Base-by-base conservation (phyloP, 768 basidiomycete species). In the Mycena floridula region DNA sequence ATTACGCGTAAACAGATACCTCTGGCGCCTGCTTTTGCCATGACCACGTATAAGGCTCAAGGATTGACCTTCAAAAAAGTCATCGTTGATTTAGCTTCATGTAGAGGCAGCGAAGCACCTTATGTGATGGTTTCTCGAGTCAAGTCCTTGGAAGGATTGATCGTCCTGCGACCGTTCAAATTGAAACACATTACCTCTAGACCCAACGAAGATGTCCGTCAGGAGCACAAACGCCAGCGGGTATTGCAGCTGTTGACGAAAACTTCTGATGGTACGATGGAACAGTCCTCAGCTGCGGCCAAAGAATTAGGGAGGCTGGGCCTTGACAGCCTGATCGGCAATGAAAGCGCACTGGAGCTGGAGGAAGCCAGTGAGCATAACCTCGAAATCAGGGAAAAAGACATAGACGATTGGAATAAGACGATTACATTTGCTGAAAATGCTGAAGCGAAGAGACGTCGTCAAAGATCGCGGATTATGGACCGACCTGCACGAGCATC, bases 41-140 rank as follows among this genome's bases (percentile, higher is more conserved):
- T 70, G 46, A 72, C 69, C 2, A 63, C 62, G 0, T 64, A 72
- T 40, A 65, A 66, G 46, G 52, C 67, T 0, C 69, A 73, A 55
- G 69, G 70, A 0, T 59, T 64, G 41, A 65, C 66, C 0, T 25
- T 69, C 25, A 8, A 40, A 0, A 48, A 48, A 5, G 62, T 54
- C 0, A 56, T 68, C n/a, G 47, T 70, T 3, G 67, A 72, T 45
- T 18, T 70, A 0, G 25, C 55, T 16, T 44, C 43, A 12, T 67
- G 61, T 25, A 30, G 38, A 6, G 64, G 64, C 0, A 59, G 58
- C 0, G 64, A 70, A 49, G 38, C 61, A 0, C 62, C 68, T 0
- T 73, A 73, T 49, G 68, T 72, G 2, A 72, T 72, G 68, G 26
- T 66, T 0, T 76, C 72, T 3, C 47, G 60, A 0, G 63, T 56